Evolutionary conservation across 108 stramenopile species (phyloP), one percentile per base, ranked within the genome.

Genomic region (Conticribra guillardii): DNA sequence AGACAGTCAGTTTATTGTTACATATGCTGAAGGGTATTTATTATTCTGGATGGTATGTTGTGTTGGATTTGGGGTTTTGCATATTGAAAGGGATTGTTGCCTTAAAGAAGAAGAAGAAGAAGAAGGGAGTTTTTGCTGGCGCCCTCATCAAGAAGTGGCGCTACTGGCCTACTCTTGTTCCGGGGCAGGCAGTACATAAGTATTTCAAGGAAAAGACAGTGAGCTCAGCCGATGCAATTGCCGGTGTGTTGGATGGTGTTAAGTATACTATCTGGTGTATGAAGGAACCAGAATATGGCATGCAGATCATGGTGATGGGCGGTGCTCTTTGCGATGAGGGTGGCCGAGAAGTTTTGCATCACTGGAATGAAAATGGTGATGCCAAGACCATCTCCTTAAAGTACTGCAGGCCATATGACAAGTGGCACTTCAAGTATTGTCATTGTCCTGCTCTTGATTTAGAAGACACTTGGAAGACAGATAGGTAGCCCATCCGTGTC

Each of bases 61-160:
- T 79, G 2, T 44, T 79, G 17, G 74, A 82, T 54, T 62, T 57
- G 50, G 74, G 80, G 15, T 82, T 74, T 23, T 81, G 79, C 69
- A 66, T 81, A 2, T 32, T 64, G n/a, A 62, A 71, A 48, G 80
- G 44, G 22, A 50, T 81, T 33, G 51, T 64, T 23, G 68, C 67
- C 28, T 50, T 74, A 50, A 41, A 41, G 11, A 11, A 41, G 11
- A 70, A 47, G 33, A 73, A 73, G 27, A 41, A 41, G 11, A 11
- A 41, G 11, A 70, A 47, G 33, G 80, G 80, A 29, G 61, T 81
- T 11, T 74, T 63, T 64, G 67, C 69, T 16, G 33, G 23, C 14
- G 24, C 61, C 1, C 41, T 63, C 1, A 63, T 50, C 16, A 50
- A 63, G 18, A 50, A 63, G 18, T n/a, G 58, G 8, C 5, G 37